Evolutionary conservation across 2,329 filamentous ascomycete species (phyloP), one percentile per base, ranked within the genome.

Genomic region (Fusarium newnesense): DNA sequence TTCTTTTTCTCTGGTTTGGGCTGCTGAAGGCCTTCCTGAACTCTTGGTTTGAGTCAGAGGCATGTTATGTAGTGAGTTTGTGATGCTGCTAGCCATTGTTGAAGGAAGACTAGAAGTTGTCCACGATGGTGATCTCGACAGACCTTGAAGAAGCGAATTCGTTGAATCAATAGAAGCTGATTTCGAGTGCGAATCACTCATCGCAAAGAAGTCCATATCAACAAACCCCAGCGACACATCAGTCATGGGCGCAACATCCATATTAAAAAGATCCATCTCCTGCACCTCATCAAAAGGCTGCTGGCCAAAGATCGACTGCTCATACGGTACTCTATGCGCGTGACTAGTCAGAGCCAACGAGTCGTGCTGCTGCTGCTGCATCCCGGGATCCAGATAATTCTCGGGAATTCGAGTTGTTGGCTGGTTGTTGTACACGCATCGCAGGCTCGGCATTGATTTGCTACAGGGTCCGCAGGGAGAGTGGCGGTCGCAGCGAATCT

Each of bases 401-500:
- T 60, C 57, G 34, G 58, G 28, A 12, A 40, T 24, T n/a, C 58
- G 36, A 9, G 5, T 26, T 53, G 58, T 60, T 53, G 58, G 58
- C 21, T 60, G 46, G 18, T 53, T 60, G 58, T 60, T 60, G 58
- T 60, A 60, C 58, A 60, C 58, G 9, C 58, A 60, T 52, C 28
- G 44, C 24, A 60, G 46, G 28, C 44, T 60, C 13, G 58, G 58
- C 36, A 60, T 30, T 60, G 58, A 60, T 50, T 60, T 60, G 44
- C 44, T 40, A 52, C 58, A 60, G 28, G 58, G 58, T 9, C 58
- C 58, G 46, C 58, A 60, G 21, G 58, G 58, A 39, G 58, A 60
- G 36, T 53, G 44, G 28, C 58, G 58, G 58, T 60, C 58, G 28
- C 58, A 60, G 58, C 58, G 58, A 40, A 60, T 60, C n/a, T 60